These are phyloP conservation scores for Fusarium liriodendri DNA, from an alignment of 2,329 filamentous ascomycete species.

Conservation along the genomic window DNA sequence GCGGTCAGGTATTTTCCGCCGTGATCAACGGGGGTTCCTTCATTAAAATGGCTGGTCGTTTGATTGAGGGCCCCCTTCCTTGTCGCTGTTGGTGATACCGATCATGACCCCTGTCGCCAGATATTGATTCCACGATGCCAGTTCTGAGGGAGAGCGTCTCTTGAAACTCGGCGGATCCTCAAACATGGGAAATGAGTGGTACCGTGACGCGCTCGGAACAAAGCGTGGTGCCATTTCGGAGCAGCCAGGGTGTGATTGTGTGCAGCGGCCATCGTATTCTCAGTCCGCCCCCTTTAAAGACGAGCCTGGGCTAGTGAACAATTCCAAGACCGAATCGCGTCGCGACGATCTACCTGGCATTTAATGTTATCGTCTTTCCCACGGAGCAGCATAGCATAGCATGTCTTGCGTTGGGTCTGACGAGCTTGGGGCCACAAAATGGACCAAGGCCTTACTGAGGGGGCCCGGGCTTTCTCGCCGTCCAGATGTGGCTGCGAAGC, in stretches of 20 bases:
- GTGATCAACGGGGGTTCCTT: conserved; percentile 26
- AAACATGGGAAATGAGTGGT: conserved; percentile 25
- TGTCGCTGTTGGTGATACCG: conserved; percentile 35
- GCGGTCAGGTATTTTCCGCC: conserved; percentile 25
- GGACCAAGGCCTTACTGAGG: conserved; percentile 31
- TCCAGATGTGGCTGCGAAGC: conserved; percentile 41
- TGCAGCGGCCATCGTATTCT: conserved; percentile 10
- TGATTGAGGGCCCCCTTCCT: conserved; percentile 26
- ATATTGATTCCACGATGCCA: conserved; percentile 26
- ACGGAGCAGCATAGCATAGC: not conserved
- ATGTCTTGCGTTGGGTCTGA: conserved; percentile 4
- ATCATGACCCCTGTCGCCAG: conserved; percentile 22
- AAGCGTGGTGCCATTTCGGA: conserved; percentile 33
- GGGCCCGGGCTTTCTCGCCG: conserved; percentile 39
- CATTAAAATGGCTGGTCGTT: conserved; percentile 27
- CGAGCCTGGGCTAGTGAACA: conserved; percentile 3
- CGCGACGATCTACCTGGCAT: not conserved
- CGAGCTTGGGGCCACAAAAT: conserved; percentile 5
- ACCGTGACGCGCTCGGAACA: conserved; percentile 17
- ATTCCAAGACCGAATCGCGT: conserved; percentile 3
- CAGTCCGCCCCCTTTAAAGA: conserved; percentile 10
- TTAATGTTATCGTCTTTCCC: not conserved
- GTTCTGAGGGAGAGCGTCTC: conserved; percentile 21
- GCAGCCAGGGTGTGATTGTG: conserved; percentile 18
- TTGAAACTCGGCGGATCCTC: conserved; percentile 27